Conservation (phyloP, 23 red algal genomes). For the Gracilaria domingensis region DNA sequence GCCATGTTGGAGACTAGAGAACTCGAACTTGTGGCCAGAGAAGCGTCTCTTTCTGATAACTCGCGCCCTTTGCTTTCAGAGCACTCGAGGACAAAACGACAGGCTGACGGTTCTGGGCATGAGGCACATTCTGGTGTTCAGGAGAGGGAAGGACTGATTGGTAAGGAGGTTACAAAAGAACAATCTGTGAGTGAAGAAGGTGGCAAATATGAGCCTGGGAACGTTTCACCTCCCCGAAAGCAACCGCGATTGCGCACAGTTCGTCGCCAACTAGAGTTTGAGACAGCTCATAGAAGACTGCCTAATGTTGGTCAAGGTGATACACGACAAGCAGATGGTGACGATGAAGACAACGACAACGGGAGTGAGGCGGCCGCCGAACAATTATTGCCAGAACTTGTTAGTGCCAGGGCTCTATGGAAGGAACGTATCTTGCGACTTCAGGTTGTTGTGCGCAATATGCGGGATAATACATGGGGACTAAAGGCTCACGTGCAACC, state of each 20-base stretch:
- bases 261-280: constrained; percentile 61
- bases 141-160: not conserved
- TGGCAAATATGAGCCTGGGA: not conserved
- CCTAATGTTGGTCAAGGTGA: not conserved
- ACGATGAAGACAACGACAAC: constrained; percentile 49
- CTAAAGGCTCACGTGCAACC: constrained; percentile 53
- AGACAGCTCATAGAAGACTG: constrained; percentile 20
- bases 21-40: constrained; percentile 57
- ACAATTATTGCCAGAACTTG: constrained; percentile 55
- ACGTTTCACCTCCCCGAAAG: constrained; percentile 30
- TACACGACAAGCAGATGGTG: not conserved
- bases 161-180: constrained; percentile 1
- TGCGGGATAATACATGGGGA: constrained; percentile 61
- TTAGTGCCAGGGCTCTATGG: constrained; percentile 61
- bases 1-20: constrained; percentile 62
- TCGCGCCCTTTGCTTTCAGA: not conserved
- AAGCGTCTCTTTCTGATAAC: constrained; percentile 22
- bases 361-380: constrained; percentile 67
- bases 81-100: constrained; percentile 7
- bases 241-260: constrained; percentile 31
- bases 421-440: constrained; percentile 58
- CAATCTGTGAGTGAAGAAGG: constrained; percentile 13
- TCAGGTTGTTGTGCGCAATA: constrained; percentile 55
- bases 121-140: not conserved
- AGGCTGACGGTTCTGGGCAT: not conserved